A percentile compares a stretch with the other conserved stretches of the same genome.
These are phyloP conservation scores for Coccomyxa sp. DNA, from an alignment of 139 green algal species.

Conservation along the genomic window DNA sequence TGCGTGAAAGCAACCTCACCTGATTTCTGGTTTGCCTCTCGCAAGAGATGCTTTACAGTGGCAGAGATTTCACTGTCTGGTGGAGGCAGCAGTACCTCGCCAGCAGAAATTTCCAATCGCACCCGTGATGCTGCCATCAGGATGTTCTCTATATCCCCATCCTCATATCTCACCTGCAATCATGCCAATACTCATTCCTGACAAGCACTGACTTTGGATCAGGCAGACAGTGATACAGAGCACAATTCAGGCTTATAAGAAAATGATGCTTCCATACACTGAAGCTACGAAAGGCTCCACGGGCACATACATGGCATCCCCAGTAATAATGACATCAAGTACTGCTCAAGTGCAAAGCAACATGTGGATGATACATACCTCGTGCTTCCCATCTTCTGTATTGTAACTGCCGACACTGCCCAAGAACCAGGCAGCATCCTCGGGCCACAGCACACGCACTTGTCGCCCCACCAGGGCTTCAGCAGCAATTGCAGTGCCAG, in stretches of 20 bases:
- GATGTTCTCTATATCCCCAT: constrained; percentile 41
- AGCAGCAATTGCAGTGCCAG: constrained; percentile 22
- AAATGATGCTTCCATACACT: neutral
- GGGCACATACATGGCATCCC: neutral
- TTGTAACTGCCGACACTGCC: constrained; percentile 35
- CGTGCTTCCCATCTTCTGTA: constrained; percentile 37
- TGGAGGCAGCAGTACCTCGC: constrained; percentile 31
- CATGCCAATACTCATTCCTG: neutral
- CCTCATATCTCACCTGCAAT: constrained; percentile 50
- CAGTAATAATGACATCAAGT: neutral
- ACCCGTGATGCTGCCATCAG: constrained; percentile 50
- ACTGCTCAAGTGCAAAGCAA: too few relatives aligned
- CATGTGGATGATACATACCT: constrained; percentile 14
- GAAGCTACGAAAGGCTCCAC: neutral
- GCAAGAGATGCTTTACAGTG: neutral
- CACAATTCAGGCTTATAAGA: neutral
- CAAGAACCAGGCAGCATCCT: constrained; percentile 63
- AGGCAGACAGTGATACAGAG: neutral
- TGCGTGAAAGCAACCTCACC: neutral
- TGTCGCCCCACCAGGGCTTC: constrained; percentile 36
- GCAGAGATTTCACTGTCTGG: neutral
- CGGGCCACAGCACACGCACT: constrained; percentile 54
- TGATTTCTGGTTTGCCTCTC: neutral
- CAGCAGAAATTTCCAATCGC: constrained; percentile 36
- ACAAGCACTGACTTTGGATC: neutral